These are phyloP conservation scores for Picochlorum sp. DNA, from an alignment of 139 green algal genomes.

Conservation along the genomic window DNA sequence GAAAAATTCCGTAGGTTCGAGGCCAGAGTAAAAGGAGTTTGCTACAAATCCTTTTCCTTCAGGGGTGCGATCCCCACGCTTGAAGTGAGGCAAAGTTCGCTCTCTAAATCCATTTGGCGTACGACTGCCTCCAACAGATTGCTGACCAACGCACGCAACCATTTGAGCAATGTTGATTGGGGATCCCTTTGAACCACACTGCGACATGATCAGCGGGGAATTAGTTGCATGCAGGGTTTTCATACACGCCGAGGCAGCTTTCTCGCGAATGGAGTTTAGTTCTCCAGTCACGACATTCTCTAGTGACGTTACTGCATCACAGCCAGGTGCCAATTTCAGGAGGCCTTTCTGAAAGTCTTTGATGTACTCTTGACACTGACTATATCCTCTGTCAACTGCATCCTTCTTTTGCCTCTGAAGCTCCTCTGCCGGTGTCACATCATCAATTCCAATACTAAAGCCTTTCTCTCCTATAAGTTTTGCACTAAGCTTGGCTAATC, in stretches of 20 bases:
- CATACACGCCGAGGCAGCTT: slow-evolving; percentile 76
- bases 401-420: slow-evolving; percentile 46
- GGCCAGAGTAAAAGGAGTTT: slow-evolving; percentile 87
- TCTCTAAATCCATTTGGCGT: slow-evolving; percentile 87
- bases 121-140: slow-evolving; percentile 84
- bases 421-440: slow-evolving; percentile 69
- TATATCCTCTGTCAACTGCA: slow-evolving; percentile 59
- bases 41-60: slow-evolving; percentile 92
- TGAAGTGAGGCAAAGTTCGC: slow-evolving; percentile 89
- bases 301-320: slow-evolving; percentile 79
- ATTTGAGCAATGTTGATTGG: slow-evolving; percentile 96
- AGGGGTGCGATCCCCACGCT: slow-evolving; percentile 40
- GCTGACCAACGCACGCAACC: slow-evolving; percentile 93
- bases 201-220: slow-evolving; percentile 90
- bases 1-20: slow-evolving; percentile 96
- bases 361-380: slow-evolving; percentile 61
- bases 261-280: slow-evolving; percentile 85
- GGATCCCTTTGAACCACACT: slow-evolving; percentile 89
- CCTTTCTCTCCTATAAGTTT: slow-evolving; percentile 84
- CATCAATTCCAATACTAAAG: slow-evolving; percentile 96
- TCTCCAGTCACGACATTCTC: slow-evolving; percentile 74
- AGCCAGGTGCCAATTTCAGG: slow-evolving; percentile 76
- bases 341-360: slow-evolving; percentile 48
- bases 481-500: slow-evolving; percentile 85
- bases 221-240: slow-evolving; percentile 80